Evolutionary conservation across 495 filamentous ascomycete genomes (phyloP).

Genomic region (Podospora tetraspora): DNA sequence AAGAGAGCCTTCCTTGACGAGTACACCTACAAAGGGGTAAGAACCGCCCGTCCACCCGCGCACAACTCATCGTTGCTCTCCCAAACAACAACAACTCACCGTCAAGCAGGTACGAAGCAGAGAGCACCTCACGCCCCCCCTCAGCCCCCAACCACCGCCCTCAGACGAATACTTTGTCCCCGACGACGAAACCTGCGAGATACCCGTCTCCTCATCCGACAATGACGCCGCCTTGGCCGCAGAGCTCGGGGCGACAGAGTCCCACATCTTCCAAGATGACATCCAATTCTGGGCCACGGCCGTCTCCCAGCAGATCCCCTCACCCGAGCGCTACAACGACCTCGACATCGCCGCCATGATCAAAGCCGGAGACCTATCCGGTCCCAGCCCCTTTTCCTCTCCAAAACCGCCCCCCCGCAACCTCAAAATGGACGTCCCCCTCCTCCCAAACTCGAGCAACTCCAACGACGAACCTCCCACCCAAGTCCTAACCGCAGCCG

Average conservation of each 20-base stretch:
- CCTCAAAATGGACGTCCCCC: constrained; percentile 25
- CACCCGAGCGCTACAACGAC: constrained; percentile 21
- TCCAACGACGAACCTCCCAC: background rate
- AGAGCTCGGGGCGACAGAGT: constrained; percentile 47
- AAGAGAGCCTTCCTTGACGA: constrained; percentile 29
- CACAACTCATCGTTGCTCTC: background rate
- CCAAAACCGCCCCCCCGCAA: constrained; percentile 12
- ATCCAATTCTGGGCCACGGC: constrained; percentile 18
- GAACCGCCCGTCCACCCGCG: constrained; percentile 7
- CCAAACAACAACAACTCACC: constrained; percentile 3
- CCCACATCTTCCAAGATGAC: constrained; percentile 19
- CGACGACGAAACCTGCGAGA: constrained; percentile 39
- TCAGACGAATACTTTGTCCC: constrained; percentile 40
- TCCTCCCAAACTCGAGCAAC: constrained; percentile 15
- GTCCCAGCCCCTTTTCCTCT: background rate
- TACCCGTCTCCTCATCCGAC: constrained; percentile 51
- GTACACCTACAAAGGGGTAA: constrained; percentile 34
- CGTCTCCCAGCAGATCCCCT: background rate
- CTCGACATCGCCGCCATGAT: constrained; percentile 24
- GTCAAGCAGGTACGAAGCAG: constrained; percentile 25
- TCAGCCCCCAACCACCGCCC: constrained; percentile 45
- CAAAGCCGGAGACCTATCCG: constrained; percentile 17
- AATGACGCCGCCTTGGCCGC: constrained; percentile 38
- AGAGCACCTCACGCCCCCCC: constrained; percentile 52
- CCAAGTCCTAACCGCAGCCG: constrained; percentile 12